Evolutionary conservation across 176 grass and related monocot species (phyloP).

Genomic region (Elymus sibiricus): DNA sequence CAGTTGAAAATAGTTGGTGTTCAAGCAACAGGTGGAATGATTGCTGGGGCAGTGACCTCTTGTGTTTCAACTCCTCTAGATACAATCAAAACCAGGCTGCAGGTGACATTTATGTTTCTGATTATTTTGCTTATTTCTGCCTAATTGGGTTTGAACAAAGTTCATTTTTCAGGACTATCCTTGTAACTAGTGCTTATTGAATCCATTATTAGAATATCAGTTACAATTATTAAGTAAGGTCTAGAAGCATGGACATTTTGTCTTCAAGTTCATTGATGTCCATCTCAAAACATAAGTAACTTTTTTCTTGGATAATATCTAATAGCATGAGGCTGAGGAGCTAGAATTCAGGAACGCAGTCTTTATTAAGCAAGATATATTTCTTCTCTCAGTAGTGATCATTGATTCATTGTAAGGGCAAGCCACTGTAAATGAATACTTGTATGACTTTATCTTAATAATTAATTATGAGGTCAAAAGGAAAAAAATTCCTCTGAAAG

Average conservation of each 20-base stretch:
- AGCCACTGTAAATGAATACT: neutral
- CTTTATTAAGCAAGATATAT: neutral
- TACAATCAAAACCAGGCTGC: constrained; percentile 94
- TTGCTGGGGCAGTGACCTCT: constrained; percentile 85
- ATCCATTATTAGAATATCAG: neutral
- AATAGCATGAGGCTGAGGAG: neutral
- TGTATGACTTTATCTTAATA: neutral
- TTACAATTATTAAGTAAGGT: neutral
- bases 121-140: constrained; percentile 15
- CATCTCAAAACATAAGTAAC: neutral
- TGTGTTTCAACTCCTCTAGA: constrained; percentile 93
- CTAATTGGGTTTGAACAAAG: neutral
- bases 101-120: constrained; percentile 47
- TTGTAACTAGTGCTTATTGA: constrained; percentile 25
- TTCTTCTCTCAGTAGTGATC: constrained; percentile 1
- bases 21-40: constrained; percentile 87
- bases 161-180: neutral
- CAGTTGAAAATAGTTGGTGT: constrained; percentile 74
- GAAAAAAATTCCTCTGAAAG: neutral
- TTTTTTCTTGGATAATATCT: constrained; percentile 8
- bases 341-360: constrained; percentile 7
- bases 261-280: constrained; percentile 4
- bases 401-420: neutral
- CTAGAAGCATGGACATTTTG: neutral
- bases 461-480: neutral